Conservation (phyloP, 441 rosid genomes). For the Theobroma grandiflorum region DNA sequence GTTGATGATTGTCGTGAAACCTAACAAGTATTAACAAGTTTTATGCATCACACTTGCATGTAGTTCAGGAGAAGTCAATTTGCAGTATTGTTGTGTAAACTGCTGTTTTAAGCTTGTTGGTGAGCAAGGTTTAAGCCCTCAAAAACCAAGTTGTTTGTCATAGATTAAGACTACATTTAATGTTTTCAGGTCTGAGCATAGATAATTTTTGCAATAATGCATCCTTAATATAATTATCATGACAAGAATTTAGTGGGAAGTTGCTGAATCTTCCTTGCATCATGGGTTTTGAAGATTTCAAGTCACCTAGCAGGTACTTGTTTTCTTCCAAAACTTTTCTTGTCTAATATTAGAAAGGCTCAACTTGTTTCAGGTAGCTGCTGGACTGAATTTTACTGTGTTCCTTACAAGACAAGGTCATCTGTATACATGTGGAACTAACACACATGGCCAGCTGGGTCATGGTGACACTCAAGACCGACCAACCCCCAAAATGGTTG, state of each 20-base stretch:
- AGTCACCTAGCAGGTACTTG: not conserved
- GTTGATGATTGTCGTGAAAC: not conserved
- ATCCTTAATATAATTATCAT: not conserved
- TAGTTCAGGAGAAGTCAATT: not conserved
- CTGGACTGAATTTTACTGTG: conserved; percentile 86
- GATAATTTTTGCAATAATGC: conserved; percentile 5
- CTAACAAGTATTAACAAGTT: not conserved
- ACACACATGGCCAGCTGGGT: conserved; percentile 89
- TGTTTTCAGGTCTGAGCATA: not conserved
- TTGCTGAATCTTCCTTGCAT: conserved; percentile 13
- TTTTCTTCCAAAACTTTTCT: not conserved
- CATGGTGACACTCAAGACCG: conserved; percentile 86
- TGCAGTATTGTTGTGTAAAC: not conserved
- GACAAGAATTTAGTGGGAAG: not conserved
- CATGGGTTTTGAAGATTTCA: conserved; percentile 12
- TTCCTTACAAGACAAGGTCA: conserved; percentile 83
- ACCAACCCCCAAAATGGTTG: conserved; percentile 73
- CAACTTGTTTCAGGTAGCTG: conserved; percentile 75
- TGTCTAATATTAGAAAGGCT: conserved; percentile 4
- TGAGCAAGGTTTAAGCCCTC: conserved; percentile 9
- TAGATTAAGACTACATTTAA: conserved; percentile 5
- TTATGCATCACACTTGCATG: not conserved
- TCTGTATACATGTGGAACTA: conserved; percentile 82
- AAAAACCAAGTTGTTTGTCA: conserved; percentile 7
- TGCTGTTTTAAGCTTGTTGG: not conserved